Percentiles rank a stretch among this genome's conserved stretches.
These are phyloP conservation scores for Hypoxylon cercidicola DNA, from an alignment of 495 filamentous ascomycete genomes.

Conservation along the genomic window DNA sequence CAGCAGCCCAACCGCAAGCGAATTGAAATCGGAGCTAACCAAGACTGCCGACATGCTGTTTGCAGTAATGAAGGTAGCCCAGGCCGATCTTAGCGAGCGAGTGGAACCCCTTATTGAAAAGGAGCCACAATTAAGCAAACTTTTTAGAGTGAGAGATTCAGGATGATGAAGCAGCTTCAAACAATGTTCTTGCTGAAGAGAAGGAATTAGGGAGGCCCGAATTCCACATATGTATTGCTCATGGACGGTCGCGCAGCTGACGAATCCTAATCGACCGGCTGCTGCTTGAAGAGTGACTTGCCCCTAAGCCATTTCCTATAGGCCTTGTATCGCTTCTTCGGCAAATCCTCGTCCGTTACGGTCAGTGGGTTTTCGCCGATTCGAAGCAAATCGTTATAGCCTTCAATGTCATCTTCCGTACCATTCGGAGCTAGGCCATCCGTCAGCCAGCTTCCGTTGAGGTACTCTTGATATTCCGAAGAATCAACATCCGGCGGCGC, in stretches of 20 bases:
- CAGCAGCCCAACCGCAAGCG: constrained; percentile 27
- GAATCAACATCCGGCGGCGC: constrained; percentile 60
- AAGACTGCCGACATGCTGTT: constrained; percentile 43
- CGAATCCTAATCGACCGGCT: constrained; percentile 68
- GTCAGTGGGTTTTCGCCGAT: constrained; percentile 85
- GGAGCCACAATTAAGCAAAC: constrained; percentile 51
- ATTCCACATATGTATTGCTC: constrained; percentile 19
- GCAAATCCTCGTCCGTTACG: constrained; percentile 83
- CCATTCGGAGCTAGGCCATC: constrained; percentile 47
- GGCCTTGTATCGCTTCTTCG: constrained; percentile 94
- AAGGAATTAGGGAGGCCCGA: constrained; percentile 14
- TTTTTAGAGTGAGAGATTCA: constrained; percentile 50
- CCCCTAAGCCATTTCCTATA: constrained; percentile 94
- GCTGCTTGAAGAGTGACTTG: constrained; percentile 94
- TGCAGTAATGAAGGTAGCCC: constrained; percentile 43
- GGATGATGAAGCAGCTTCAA: background rate
- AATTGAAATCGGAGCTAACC: constrained; percentile 61
- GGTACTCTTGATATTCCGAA: constrained; percentile 79
- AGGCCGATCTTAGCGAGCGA: constrained; percentile 44
- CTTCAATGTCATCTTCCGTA: constrained; percentile 73
- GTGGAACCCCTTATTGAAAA: constrained; percentile 53
- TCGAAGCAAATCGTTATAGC: constrained; percentile 78
- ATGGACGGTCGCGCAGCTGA: constrained; percentile 13
- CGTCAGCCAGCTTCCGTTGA: constrained; percentile 64
- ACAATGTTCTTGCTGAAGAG: background rate